Base-by-base conservation (phyloP, 139 green algal species). In the Chlamydomonas schloesseri region DNA sequence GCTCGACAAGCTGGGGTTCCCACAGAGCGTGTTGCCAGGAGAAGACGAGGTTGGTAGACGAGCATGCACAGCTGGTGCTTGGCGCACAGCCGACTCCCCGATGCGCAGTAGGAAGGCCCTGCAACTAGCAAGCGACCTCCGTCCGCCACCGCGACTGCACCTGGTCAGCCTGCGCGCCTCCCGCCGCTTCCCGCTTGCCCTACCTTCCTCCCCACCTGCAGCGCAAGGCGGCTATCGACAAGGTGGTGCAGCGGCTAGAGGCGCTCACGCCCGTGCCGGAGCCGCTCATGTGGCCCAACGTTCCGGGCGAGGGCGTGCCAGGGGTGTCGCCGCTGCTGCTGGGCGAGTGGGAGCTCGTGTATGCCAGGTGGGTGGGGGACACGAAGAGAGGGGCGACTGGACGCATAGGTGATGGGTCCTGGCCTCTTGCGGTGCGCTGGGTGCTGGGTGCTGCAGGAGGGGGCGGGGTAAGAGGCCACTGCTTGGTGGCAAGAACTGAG, bases 261-360 rank as follows among this genome's bases (percentile, higher is more conserved):
- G 79, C 65, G 17, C 65, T 85, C 31, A 85, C n/a, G 1, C 79
- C 67, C 24, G 31, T 20, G 2, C 79, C 79, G 17, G 13, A 36
- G 33, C 79, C 79, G 31, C 67, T 85, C n/a, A 13, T 24, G 24
- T 73, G 62, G 37, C 60, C 55, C 28, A 34, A 74, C n/a, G 28
- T 50, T n/a, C 47, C 79, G 26, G 79, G 67, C 4, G 42, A 50
- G 42, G 65, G 31, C 47, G 17, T 85, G 2, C 64, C 47, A 1
- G 57, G 78, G 2, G 58, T 85, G 26, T 53, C 47, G 9, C 81
- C 81, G 20, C 31, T 80, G 28, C 33, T 88, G 34, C 62, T 91
- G 5, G 88, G 88, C 0, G 62, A 68, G 24, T 91, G 87, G 87
- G 58, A 86, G 42, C 75, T 91, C 23, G 31, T 91, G 68, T 91